These are phyloP conservation scores for Aspergillus sclerotioniger DNA, from an alignment of 495 filamentous ascomycete genomes.

Conservation along the genomic window DNA sequence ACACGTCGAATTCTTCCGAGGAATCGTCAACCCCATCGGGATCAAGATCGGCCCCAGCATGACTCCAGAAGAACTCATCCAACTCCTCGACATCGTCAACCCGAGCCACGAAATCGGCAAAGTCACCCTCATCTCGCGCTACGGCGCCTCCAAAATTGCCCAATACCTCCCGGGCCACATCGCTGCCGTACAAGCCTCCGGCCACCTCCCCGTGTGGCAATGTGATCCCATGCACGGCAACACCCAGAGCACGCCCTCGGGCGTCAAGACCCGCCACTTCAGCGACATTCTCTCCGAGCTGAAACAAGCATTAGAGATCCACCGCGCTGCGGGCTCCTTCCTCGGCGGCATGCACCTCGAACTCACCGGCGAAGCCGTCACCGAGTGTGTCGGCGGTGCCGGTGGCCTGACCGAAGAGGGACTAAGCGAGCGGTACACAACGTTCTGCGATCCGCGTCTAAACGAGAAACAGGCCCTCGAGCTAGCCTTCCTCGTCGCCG, in stretches of 20 bases:
- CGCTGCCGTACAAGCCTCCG: constrained; percentile 71
- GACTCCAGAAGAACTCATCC: constrained; percentile 64
- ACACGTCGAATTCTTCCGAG: constrained; percentile 96
- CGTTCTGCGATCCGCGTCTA: constrained; percentile 89
- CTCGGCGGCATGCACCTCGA: constrained; percentile 95
- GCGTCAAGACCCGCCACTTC: constrained; percentile 87
- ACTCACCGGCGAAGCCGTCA: constrained; percentile 92
- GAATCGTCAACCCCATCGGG: constrained; percentile 91
- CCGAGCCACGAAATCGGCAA: constrained; percentile 79
- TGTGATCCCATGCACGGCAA: constrained; percentile 98
- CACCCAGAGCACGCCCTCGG: constrained; percentile 57
- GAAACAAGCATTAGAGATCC: constrained; percentile 73
- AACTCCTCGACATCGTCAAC: constrained; percentile 80
- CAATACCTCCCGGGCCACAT: constrained; percentile 78
- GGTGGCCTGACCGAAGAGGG: constrained; percentile 85
- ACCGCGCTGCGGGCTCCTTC: constrained; percentile 75
- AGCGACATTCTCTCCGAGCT: constrained; percentile 83
- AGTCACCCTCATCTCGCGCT: constrained; percentile 93
- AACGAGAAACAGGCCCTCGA: constrained; percentile 98
- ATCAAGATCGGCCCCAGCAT: constrained; percentile 94
- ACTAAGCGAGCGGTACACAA: constrained; percentile 82
- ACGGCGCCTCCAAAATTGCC: constrained; percentile 73
- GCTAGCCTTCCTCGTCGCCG: constrained; percentile 89
- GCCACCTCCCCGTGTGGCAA: constrained; percentile 87
- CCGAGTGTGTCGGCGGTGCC: constrained; percentile 91